Evolutionary conservation across 73 alveolate genomes (phyloP), one percentile per base, ranked within the genome.

Genomic region (Uronychia setigera): DNA sequence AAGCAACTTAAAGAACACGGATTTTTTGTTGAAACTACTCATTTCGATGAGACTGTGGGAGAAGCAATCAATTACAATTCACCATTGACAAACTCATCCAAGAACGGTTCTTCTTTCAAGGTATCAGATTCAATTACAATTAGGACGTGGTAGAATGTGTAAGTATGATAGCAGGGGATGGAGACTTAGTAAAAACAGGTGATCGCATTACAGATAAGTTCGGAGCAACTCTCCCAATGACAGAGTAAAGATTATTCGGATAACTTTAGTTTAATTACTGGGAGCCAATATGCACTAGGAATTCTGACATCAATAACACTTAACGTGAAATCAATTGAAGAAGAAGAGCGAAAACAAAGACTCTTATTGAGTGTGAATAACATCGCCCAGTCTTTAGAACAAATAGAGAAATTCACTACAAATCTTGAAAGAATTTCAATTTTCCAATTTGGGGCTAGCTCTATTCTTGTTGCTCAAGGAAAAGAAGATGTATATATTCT

Each of bases 1-100:
- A 28, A 80, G 28, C 11, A 80, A 32, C 79, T 80, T 0, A 57
- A 80, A 58, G 58, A 35, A 58, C 79, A 57, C 28, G 86, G 86
- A n/a, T 29, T 80, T 0, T 57, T 35, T 28, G 79, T 76, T 0
- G 32, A 26, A 32, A 33, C 86, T 34, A 67, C 58, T 28, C 31
- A 1, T 46, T 32, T 31, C 31, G 60, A 58, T 11, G 32, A 46
- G 60, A 80, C 79, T 35, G 58, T 80, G 28, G 26, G 30, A 31
- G 86, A 80, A 59, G 86, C 58, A 31, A 80, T 80, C 46, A 80
- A 80, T 29, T 67, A 80, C 26, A 80, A 80, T 28, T 13, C 58
- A 0, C 59, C 58, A 26, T 35, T 57, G 28, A 31, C 79, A 25
- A n/a, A 80, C 58, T 80, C 79, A 1, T 80, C 30, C 31, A 80